phyloP scores from a whole-genome alignment of 805 yeast species.

The Candida anglica region DNA sequence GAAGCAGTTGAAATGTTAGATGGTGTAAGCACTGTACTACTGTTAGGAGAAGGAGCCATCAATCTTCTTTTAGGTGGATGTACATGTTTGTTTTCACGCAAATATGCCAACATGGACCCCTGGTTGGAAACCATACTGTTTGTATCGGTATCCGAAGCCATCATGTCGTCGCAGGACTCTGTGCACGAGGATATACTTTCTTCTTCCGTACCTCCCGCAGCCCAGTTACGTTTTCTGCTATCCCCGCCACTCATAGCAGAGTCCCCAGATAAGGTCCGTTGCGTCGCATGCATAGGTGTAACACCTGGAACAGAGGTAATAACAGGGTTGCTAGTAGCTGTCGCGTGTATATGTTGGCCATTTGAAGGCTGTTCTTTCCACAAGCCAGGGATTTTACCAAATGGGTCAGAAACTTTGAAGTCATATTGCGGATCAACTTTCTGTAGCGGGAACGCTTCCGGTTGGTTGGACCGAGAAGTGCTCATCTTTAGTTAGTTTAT shows the following conservation, averaged over 20 bases:
- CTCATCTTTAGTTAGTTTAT: no score
- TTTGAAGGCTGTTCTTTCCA: no score
- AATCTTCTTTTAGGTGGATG: constrained; percentile 39
- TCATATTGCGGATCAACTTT: neutral
- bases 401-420: constrained; percentile 2
- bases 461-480: constrained; percentile 1
- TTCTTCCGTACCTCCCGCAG: constrained; percentile 10
- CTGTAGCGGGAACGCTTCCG: constrained; percentile 1
- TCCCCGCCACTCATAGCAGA: no score
- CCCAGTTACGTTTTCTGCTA: constrained; percentile 21
- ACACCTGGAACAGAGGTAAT: no score
- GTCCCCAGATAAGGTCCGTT: no score
- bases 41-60: no score
- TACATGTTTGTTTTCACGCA: constrained; percentile 14
- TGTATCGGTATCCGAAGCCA: constrained; percentile 30
- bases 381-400: no score
- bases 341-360: no score
- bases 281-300: no score
- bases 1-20: no score
- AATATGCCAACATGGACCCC: constrained; percentile 9
- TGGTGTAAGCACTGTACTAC: no score
- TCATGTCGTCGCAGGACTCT: constrained; percentile 31
- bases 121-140: constrained; percentile 15
- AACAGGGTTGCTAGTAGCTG: no score
- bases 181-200: constrained; percentile 8